A percentile compares a stretch with the other conserved stretches of the same genome.
Conservation (phyloP, 352 stramenopile genomes). For the Phytophthora chlamydospora region DNA sequence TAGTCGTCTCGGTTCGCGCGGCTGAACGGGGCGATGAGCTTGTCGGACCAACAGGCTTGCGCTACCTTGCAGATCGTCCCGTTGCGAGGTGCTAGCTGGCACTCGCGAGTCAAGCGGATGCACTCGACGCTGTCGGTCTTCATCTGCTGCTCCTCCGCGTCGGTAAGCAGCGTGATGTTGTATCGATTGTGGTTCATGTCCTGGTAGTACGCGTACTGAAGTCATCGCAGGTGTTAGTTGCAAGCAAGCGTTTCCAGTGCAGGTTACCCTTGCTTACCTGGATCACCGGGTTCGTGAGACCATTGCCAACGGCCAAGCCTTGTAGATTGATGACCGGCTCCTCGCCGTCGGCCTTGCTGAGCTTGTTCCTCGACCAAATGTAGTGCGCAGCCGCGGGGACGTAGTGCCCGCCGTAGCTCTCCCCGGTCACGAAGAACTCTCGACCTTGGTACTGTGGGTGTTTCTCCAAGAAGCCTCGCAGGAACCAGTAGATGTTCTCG, state of each 20-base stretch:
- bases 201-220: conserved; percentile 46
- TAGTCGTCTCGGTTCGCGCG: conserved; percentile 48
- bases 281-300: conserved; percentile 46
- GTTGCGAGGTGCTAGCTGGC: conserved; percentile 30
- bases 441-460: conserved; percentile 53
- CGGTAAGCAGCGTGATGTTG: conserved; percentile 48
- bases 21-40: conserved; percentile 50
- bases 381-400: conserved; percentile 50
- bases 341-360: background rate
- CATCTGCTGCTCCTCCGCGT: conserved; percentile 40
- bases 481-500: conserved; percentile 56
- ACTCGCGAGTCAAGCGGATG: conserved; percentile 43
- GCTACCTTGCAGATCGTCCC: conserved; percentile 34
- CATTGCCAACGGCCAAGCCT: conserved; percentile 63
- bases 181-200: conserved; percentile 68
- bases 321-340: conserved; percentile 44
- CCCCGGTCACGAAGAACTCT: conserved; percentile 54
- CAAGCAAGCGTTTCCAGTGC: background rate
- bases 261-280: conserved; percentile 23
- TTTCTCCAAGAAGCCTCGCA: conserved; percentile 45
- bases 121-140: conserved; percentile 43
- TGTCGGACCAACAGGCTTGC: conserved; percentile 45
- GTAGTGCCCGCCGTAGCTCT: conserved; percentile 66
- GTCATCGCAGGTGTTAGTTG: background rate
- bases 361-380: conserved; percentile 51